phyloP scores from a whole-genome alignment of 768 basidiomycete species.

The Tricholoma matsutake region DNA sequence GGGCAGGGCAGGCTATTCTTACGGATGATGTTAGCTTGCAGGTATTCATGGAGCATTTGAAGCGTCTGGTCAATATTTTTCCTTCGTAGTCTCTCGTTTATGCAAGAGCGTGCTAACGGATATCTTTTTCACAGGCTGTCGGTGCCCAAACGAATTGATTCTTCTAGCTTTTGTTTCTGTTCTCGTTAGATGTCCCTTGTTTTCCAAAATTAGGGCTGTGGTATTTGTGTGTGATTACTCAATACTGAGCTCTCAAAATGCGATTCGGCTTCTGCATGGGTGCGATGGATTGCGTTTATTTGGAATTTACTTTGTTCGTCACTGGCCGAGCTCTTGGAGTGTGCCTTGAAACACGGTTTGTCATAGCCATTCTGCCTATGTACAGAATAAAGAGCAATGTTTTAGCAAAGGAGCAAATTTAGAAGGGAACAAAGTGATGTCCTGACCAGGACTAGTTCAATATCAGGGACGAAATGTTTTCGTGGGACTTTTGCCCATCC shows the following conservation, averaged over 20 bases:
- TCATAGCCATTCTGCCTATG: too few relatives aligned
- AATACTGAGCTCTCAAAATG: constrained; percentile 10
- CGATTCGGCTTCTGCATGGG: neutral
- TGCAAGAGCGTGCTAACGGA: constrained; percentile 3
- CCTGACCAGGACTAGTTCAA: neutral
- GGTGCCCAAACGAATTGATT: constrained; percentile 63
- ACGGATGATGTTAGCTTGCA: constrained; percentile 98
- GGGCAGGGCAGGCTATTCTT: constrained; percentile 88
- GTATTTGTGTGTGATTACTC: neutral
- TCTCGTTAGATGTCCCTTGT: constrained; percentile 12
- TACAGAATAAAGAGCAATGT: too few relatives aligned
- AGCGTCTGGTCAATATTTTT: constrained; percentile 67
- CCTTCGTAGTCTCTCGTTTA: neutral
- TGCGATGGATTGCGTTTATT: neutral
- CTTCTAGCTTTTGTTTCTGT: constrained; percentile 7
- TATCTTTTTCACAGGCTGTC: constrained; percentile 44
- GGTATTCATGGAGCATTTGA: constrained; percentile 97
- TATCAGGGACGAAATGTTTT: too few relatives aligned
- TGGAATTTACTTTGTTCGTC: too few relatives aligned
- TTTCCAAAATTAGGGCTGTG: constrained; percentile 11
- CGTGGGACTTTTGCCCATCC: too few relatives aligned
- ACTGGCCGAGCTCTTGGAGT: too few relatives aligned
- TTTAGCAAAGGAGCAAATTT: too few relatives aligned
- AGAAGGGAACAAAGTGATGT: neutral
- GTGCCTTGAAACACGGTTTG: too few relatives aligned